Conservation (phyloP, 768 basidiomycete species). For the Rhizopogon roseolus region DNA sequence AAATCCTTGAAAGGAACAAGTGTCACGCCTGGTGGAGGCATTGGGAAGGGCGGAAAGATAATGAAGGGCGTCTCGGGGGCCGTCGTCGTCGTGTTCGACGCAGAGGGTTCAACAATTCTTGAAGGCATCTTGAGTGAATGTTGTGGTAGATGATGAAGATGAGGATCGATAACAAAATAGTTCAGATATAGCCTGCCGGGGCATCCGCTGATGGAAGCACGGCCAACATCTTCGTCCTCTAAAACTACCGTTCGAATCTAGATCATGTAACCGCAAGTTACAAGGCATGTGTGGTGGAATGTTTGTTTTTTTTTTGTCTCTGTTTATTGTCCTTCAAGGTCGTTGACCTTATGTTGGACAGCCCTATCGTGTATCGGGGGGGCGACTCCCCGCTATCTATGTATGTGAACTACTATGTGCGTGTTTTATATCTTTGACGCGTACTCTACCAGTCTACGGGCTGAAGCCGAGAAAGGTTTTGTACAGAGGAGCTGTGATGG, state of each 20-base stretch:
- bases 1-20: constrained; percentile 56
- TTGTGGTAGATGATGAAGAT: constrained; percentile 11
- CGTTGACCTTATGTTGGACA: too few relatives aligned
- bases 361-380: too few relatives aligned
- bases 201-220: background rate
- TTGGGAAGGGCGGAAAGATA: constrained; percentile 47
- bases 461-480: too few relatives aligned
- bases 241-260: constrained; percentile 13
- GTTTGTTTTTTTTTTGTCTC: too few relatives aligned
- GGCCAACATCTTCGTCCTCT: background rate
- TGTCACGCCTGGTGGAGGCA: constrained; percentile 36
- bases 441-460: too few relatives aligned
- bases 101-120: constrained; percentile 8
- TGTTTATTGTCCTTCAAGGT: too few relatives aligned
- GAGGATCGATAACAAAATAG: background rate
- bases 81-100: constrained; percentile 7
- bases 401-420: too few relatives aligned
- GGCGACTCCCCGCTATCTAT: too few relatives aligned
- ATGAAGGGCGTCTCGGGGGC: constrained; percentile 16
- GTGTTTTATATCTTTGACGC: too few relatives aligned
- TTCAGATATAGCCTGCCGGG: background rate
- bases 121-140: constrained; percentile 15
- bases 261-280: background rate
- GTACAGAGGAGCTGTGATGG: too few relatives aligned
- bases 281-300: background rate